Base-by-base conservation (phyloP, 2,329 filamentous ascomycete species). In the Hypoxylon sp. region DNA sequence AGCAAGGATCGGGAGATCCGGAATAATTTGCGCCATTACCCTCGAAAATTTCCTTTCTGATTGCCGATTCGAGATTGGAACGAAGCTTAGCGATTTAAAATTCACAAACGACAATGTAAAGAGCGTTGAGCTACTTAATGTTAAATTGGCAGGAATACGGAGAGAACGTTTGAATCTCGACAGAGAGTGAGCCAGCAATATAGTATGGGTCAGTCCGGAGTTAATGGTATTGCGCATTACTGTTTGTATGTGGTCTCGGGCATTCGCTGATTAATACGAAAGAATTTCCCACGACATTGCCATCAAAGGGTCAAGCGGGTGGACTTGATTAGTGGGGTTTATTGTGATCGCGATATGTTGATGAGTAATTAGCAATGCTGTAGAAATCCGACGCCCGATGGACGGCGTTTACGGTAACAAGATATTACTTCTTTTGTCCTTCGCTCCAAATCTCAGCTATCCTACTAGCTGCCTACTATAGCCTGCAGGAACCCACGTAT, bases 1-100 rank as follows among this genome's bases (percentile, higher is more conserved):
- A 67, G 78, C 76, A 69, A 85, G 80, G 54, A 77, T 71, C 60
- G 83, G 79, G 62, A 84, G 79, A 72, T 83, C 80, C 62, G 86
- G 85, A 35, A 81, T 78, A 65, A 72, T 55, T 32, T 68, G 44
- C 64, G 75, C 73, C 78, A 81, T 80, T 71, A 73, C 68, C 68
- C 21, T 58, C 58, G 29, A n/a, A 35, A 6, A 47, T 58, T 52
- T 44, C 29, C 19, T 35, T 52, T 50, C 17, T 13, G 42, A 17
- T 39, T 56, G 47, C 47, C 44, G 6, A 24, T 57, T 58, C 44
- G 11, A 47, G 13, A 24, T 24, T 24, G 3, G 8, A 27, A 37
- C 27, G 27, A 24, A 24, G 19, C 6, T 1, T 13, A 53, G 44
- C 21, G 48, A 48, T 42, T 47, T 8, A 31, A 24, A 50, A 52